Evolutionary conservation across 176 grass and related monocot genomes (phyloP), one percentile per base, ranked within the genome.

Genomic region (Avena insularis): DNA sequence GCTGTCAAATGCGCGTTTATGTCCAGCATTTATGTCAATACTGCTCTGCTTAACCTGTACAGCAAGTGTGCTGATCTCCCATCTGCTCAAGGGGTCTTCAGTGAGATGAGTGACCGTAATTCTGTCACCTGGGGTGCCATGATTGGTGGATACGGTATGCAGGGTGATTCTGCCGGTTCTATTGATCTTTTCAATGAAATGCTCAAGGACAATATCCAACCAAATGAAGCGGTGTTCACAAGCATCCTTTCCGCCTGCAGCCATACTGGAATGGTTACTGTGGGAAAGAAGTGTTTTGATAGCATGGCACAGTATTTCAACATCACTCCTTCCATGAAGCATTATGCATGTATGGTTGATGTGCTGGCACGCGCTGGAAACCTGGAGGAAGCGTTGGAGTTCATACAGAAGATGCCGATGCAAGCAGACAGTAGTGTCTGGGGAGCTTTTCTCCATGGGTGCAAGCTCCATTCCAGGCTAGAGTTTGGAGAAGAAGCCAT

Each of bases 301-400:
- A 82, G 68, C 72, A 95, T 92, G 88, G 78, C 76, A 69, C 50
- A 48, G 13, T 65, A 87, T 69, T 92, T 92, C 59, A 92, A 89
- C 55, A 87, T 95, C 53, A 83, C 66, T 48, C 90, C 93, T 80
- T 90, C 88, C 14, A 95, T 87, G 93, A 95, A 91, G 40, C 90
- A 95, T 56, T 91, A 92, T 65, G 88, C 90, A 19, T 95, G 90
- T 35, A 95, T 95, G 93, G 90, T 95, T 25, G 93, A 95, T 84
- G 84, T 91, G 90, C 71, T 95, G 6, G 69, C 90, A 2, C 90
- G 90, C 63, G 86, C 90, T 3, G 90, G 90, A 63, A 90, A 92
- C 19, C 55, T 95, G 40, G 80, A 92, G 70, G 88, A 90, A 84
- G 93, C 93, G 61, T 23, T 92, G 76, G 77, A 92, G 25, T 92